These are phyloP conservation scores for Allium sativum DNA, from an alignment of 106 monocot genomes.

Conservation along the genomic window DNA sequence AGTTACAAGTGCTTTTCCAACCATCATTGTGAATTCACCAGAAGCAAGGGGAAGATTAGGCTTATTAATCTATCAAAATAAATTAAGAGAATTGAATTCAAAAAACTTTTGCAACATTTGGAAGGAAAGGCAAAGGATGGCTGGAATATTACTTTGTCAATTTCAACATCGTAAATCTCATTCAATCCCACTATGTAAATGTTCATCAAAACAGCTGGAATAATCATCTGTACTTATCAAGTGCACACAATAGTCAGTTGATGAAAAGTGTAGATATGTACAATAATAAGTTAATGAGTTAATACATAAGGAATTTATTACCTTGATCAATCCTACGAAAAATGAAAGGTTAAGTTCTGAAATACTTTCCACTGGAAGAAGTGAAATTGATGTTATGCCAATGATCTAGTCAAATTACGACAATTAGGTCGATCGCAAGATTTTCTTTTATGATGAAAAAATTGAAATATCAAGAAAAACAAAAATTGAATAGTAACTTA, in stretches of 20 bases:
- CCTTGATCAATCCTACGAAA: conserved; percentile 28
- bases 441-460: background rate
- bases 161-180: conserved; percentile 43
- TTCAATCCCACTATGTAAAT: conserved; percentile 46
- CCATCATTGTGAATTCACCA: conserved; percentile 1
- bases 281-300: background rate
- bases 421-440: background rate
- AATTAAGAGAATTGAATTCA: background rate
- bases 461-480: background rate
- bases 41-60: conserved; percentile 12
- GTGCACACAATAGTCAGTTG: too few species aligned
- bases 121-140: background rate
- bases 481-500: conserved; percentile 4
- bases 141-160: conserved; percentile 31
- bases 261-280: background rate
- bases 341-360: conserved; percentile 19
- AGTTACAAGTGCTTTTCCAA: background rate
- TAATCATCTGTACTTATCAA: conserved; percentile 17
- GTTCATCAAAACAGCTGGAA: conserved; percentile 44
- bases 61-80: conserved; percentile 30
- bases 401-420: conserved; percentile 16
- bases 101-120: background rate
- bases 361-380: conserved; percentile 23
- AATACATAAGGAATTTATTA: background rate
- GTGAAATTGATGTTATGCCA: conserved; percentile 29